Conservation (phyloP, 2,329 filamentous ascomycete genomes). For the Monilinia fructicola region DNA sequence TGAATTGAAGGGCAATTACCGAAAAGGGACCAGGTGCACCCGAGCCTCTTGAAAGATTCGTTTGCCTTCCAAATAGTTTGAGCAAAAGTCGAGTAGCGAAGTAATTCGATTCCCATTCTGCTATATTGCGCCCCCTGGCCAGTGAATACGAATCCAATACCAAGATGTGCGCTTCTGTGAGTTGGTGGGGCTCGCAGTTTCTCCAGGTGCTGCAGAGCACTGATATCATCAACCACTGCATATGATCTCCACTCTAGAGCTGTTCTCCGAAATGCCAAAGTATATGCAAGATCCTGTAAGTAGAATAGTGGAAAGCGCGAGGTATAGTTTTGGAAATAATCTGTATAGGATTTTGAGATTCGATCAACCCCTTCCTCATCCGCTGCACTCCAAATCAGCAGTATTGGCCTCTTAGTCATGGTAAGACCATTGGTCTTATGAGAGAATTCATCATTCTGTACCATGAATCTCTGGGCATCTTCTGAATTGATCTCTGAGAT, state of each 20-base stretch:
- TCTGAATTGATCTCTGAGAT: too few relatives aligned
- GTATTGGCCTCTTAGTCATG: too few relatives aligned
- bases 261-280: conserved; percentile 3
- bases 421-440: too few relatives aligned
- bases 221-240: too few relatives aligned
- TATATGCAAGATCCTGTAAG: conserved; percentile 14
- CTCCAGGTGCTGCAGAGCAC: background rate
- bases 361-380: background rate
- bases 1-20: too few relatives aligned
- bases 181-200: too few relatives aligned
- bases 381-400: conserved; percentile 1
- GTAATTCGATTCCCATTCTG: conserved; percentile 31
- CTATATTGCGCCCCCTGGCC: conserved; percentile 38
- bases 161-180: too few relatives aligned
- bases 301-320: background rate
- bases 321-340: too few relatives aligned
- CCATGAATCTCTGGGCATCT: background rate
- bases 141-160: conserved; percentile 32
- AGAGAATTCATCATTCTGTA: too few relatives aligned
- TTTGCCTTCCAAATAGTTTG: background rate
- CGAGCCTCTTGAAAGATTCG: background rate
- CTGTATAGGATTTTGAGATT: background rate
- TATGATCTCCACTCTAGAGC: conserved; percentile 19
- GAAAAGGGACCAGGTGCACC: background rate
- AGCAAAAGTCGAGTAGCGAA: conserved; percentile 15